Base-by-base conservation (phyloP, 108 stramenopile species). In the Cyclostephanos tholiformis region DNA sequence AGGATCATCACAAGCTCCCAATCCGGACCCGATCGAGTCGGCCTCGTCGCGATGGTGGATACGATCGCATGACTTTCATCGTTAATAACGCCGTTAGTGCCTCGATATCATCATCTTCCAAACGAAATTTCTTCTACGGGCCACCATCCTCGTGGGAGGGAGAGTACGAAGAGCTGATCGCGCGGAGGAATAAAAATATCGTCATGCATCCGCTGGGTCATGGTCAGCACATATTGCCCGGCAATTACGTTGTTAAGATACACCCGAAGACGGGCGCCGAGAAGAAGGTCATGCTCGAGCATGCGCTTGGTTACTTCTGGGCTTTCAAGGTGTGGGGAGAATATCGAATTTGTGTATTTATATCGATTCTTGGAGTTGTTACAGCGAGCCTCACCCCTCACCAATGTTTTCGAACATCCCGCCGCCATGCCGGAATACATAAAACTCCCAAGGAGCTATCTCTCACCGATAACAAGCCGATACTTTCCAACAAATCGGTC, bases 291-390 rank as follows among this genome's bases (percentile, higher is more conserved):
- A 71, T 87, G 13, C 29, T 88, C 30, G 94, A 95, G 76, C 77
- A 90, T 46, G 85, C 68, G 8, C 71, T 87, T 69, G 94, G 94
- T 27, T 88, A 91, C 71, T 95, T 95, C 69, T 95, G 94, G 94
- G 91, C 89, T 78, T 59, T 95, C 27, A 77, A 77, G 68, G 76
- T 77, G 60, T 14, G 44, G 16, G 16, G 16, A 17, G 2, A 46
- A 14, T 59, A 39, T n/a, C 2, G 32, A 4, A 4, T 4, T 2
- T 20, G 39, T n/a, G 38, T 19, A 17, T 60, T 60, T 0, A 43
- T 65, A 55, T 22, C 1, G 26, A 44, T 27, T 65, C 8, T 4
- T 72, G 11, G 6, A 44, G 29, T 10, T 29, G 27, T 39, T 14
- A 20, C 9, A 10, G 30, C 25, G 49, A 53, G 9, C 32, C 30